phyloP scores from a whole-genome alignment of 192 early-diverging fungal species.

The Kappamyces sp. region DNA sequence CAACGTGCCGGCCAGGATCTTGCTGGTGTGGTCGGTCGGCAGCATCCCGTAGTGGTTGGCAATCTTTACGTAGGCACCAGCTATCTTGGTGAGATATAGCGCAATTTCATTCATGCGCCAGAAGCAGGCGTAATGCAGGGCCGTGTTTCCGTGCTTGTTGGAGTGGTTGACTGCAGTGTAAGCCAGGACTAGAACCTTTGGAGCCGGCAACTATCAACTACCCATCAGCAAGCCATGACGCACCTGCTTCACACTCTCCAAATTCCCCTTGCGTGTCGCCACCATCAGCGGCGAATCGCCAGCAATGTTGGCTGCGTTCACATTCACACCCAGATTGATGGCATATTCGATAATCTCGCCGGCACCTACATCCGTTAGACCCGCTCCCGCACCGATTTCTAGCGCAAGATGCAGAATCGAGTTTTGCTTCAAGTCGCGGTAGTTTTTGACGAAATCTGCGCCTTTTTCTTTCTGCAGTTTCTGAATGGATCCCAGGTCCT shows the following conservation, averaged over 20 bases:
- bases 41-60: constrained; percentile 40
- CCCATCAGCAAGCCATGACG: constrained; percentile 16
- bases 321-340: constrained; percentile 23
- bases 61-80: constrained; percentile 22
- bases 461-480: constrained; percentile 1
- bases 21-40: constrained; percentile 31
- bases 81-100: constrained; percentile 20
- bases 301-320: constrained; percentile 34
- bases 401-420: constrained; percentile 39
- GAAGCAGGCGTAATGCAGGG: constrained; percentile 54
- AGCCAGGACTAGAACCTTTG: too few species aligned
- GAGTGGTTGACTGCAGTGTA: constrained; percentile 38
- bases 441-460: not conserved
- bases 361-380: not conserved
- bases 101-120: constrained; percentile 35
- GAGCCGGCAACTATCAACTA: not conserved
- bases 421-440: constrained; percentile 36
- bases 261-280: constrained; percentile 19
- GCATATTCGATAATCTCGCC: constrained; percentile 30
- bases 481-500: constrained; percentile 17
- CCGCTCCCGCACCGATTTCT: constrained; percentile 8
- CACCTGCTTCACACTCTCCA: constrained; percentile 36
- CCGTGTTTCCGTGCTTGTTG: constrained; percentile 56
- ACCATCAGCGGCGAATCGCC: constrained; percentile 53
- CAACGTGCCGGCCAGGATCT: constrained; percentile 21